Evolutionary conservation across 2,329 filamentous ascomycete species (phyloP).

Genomic region (Epicoccum nigrum): DNA sequence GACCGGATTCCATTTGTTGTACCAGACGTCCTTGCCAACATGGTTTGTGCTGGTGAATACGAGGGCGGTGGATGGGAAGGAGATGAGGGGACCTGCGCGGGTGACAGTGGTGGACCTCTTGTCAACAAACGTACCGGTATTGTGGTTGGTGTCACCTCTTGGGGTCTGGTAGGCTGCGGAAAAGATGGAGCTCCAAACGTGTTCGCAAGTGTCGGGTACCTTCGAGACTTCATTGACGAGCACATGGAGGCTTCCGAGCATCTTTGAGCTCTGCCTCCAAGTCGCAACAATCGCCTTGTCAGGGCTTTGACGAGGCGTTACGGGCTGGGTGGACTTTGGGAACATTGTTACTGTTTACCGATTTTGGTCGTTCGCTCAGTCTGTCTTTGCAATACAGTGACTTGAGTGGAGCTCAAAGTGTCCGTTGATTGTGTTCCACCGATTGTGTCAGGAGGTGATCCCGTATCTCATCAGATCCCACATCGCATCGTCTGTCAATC

Average conservation of each 20-base stretch:
- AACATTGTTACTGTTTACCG: no score
- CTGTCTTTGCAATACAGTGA: no score
- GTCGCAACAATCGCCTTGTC: no score
- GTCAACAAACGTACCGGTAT: background rate
- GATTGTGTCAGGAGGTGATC: no score
- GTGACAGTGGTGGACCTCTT: slow-evolving; percentile 1
- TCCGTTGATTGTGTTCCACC: no score
- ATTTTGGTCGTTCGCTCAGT: no score
- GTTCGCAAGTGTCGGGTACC: background rate
- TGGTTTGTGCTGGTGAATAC: slow-evolving; percentile 1
- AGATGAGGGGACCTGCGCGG: background rate
- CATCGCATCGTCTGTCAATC: no score
- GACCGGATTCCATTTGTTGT: no score
- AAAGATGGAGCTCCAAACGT: background rate
- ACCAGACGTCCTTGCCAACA: background rate
- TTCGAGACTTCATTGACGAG: background rate
- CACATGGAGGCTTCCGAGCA: background rate
- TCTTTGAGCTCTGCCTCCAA: background rate
- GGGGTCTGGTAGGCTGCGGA: background rate
- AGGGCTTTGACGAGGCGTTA: no score
- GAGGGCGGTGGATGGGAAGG: background rate
- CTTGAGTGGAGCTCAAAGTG: no score
- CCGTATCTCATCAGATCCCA: no score
- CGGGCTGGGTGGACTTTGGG: no score
- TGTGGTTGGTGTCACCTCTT: background rate